Evolutionary conservation across 2,329 filamentous ascomycete genomes (phyloP), one percentile per base, ranked within the genome.

Genomic region (Canariomyces notabilis): DNA sequence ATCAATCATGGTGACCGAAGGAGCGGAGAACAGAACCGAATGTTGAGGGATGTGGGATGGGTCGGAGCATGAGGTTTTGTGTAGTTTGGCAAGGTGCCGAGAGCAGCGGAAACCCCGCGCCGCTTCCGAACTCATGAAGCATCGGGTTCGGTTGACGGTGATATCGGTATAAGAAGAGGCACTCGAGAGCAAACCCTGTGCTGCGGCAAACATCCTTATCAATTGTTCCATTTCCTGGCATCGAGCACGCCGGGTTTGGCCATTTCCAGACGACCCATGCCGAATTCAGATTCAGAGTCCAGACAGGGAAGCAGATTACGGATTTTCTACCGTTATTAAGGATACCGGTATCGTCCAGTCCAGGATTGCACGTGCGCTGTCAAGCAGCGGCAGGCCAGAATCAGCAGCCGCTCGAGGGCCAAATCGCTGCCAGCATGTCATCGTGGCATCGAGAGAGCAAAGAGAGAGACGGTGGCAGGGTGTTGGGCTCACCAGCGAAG

Each of bases 401-500:
- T 9, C 26, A 34, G 22, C 37, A 21, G 12, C 16, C 20, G 18
- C 33, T 39, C 12, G 20, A 15, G 18, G 26, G 18, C 11, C 18
- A 36, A 31, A 37, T 36, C 41, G 44, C 43, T 37, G 6, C 29
- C 39, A 21, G 36, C 35, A 38, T 31, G 29, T 32, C 35, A 46
- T 48, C 42, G 49, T 55, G 53, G 54, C 55, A 56, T 52, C 48
- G 50, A 38, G 41, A 23, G 20, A 52, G 37, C 37, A 33, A 8
- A 21, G 39, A 38, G 46, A 50, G 32, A n/a, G 42, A 36, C 23
- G 33, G 37, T 18, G 38, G 18, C 20, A 49, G 21, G n/a, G n/a
- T 32, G 48, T 56, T 58, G 49, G 53, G 53, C 50, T 54, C 42
- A 50, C 48, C 53, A 56, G 48, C 50, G 42, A 49, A 52, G 51